These are phyloP conservation scores for Nepenthes mirabilis DNA, from an alignment of 148 eudicot genomes.

Conservation along the genomic window DNA sequence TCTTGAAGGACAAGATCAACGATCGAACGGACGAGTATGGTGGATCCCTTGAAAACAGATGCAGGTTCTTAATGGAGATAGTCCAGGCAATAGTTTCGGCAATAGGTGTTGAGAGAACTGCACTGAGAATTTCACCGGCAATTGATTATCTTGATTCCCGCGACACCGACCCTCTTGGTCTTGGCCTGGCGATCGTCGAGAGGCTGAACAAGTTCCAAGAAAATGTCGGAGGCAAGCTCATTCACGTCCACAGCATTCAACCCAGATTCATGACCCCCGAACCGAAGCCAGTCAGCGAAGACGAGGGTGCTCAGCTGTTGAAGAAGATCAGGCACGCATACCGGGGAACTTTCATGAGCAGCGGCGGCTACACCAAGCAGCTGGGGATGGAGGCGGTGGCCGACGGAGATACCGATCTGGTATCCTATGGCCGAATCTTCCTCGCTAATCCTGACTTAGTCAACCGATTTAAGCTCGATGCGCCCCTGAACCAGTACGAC, in stretches of 20 bases:
- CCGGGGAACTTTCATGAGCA: constrained; percentile 51
- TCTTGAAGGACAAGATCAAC: constrained; percentile 51
- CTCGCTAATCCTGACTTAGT: constrained; percentile 76
- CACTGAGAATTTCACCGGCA: constrained; percentile 45
- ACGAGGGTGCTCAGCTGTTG: constrained; percentile 40
- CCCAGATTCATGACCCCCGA: constrained; percentile 54
- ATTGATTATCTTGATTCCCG: constrained; percentile 35
- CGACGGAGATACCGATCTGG: constrained; percentile 66
- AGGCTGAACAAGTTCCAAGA: constrained; percentile 24
- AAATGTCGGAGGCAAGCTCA: constrained; percentile 21
- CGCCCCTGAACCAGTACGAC: constrained; percentile 45
- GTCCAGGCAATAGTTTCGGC: constrained; percentile 28
- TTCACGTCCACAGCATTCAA: constrained; percentile 66
- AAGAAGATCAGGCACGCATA: constrained; percentile 40
- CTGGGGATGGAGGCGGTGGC: constrained; percentile 57
- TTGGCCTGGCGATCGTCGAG: constrained; percentile 24
- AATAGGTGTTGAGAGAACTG: constrained; percentile 38
- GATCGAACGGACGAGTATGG: constrained; percentile 50
- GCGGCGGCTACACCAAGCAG: constrained; percentile 58
- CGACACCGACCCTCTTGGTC: constrained; percentile 43
- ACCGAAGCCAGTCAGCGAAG: constrained; percentile 22
- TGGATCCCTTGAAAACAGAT: constrained; percentile 41
- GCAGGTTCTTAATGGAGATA: constrained; percentile 30
- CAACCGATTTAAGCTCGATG: constrained; percentile 49
- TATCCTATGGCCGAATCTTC: constrained; percentile 62